Evolutionary conservation across 306 rosid species (phyloP).

Genomic region (Rosa rugosa): DNA sequence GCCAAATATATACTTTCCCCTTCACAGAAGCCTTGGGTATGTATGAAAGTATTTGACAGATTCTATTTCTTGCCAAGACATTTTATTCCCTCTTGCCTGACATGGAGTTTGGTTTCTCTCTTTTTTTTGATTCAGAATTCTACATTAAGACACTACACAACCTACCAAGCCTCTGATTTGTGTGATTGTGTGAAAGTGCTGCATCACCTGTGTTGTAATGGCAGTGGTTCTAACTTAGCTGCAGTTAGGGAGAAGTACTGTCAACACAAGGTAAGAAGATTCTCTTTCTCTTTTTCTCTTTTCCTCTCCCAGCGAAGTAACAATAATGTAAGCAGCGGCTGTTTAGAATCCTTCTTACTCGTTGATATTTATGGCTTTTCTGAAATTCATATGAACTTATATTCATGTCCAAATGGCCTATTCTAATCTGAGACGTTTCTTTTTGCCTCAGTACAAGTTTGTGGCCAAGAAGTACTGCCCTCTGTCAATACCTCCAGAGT

Average conservation of each 20-base stretch:
- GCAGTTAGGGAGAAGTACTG: conserved; percentile 70
- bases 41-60: conserved; percentile 14
- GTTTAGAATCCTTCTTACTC: neutral
- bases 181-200: conserved; percentile 62
- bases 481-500: conserved; percentile 45
- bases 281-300: conserved; percentile 6
- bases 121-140: conserved; percentile 45
- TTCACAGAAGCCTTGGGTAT: conserved; percentile 61
- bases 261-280: conserved; percentile 57
- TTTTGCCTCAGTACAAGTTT: conserved; percentile 51
- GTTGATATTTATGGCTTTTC: neutral
- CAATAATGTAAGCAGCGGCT: neutral
- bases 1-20: conserved; percentile 58
- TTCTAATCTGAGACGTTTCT: conserved; percentile 14
- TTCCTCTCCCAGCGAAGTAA: neutral
- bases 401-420: neutral
- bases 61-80: conserved; percentile 10
- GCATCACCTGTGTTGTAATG: conserved; percentile 51
- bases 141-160: conserved; percentile 62
- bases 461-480: conserved; percentile 63
- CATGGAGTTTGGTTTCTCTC: conserved; percentile 11
- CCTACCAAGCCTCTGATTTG: conserved; percentile 66
- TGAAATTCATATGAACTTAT: neutral
- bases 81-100: conserved; percentile 13
- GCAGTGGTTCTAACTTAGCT: conserved; percentile 40